These are phyloP conservation scores for Nemania abortiva DNA, from an alignment of 2,329 filamentous ascomycete species.

Conservation along the genomic window DNA sequence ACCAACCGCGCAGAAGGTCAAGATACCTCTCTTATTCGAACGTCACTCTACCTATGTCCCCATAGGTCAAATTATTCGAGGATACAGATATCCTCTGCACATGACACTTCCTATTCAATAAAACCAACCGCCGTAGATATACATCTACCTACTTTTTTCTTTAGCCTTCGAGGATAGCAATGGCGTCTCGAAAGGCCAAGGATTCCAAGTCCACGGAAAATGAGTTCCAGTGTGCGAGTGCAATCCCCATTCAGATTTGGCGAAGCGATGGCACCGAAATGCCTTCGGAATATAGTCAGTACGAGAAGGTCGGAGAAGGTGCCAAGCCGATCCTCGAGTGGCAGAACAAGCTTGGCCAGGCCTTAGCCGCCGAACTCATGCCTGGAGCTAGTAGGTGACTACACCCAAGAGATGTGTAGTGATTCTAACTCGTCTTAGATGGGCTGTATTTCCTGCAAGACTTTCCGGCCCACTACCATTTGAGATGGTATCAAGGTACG, in stretches of 20 bases:
- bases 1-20: background rate
- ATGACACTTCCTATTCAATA: background rate
- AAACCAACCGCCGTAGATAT: background rate
- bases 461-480: constrained; percentile 38
- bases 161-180: constrained; percentile 1
- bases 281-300: constrained; percentile 35
- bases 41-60: background rate
- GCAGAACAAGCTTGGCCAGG: constrained; percentile 42
- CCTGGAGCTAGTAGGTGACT: constrained; percentile 34
- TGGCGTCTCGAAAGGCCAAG: constrained; percentile 35
- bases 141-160: background rate
- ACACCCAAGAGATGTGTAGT: background rate
- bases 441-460: constrained; percentile 36
- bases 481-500: constrained; percentile 41
- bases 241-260: constrained; percentile 26
- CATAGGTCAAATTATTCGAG: background rate
- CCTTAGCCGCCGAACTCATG: constrained; percentile 37
- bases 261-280: constrained; percentile 40
- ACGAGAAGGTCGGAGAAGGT: constrained; percentile 36
- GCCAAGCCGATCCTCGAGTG: constrained; percentile 37
- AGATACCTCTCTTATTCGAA: background rate
- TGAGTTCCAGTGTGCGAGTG: constrained; percentile 27
- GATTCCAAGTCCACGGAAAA: constrained; percentile 31
- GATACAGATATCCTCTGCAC: background rate
- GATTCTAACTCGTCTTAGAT: constrained; percentile 32